A percentile compares a stretch with the other conserved stretches of the same genome.
These are phyloP conservation scores for Botrytis porri DNA, from an alignment of 2,329 filamentous ascomycete genomes.

Conservation along the genomic window DNA sequence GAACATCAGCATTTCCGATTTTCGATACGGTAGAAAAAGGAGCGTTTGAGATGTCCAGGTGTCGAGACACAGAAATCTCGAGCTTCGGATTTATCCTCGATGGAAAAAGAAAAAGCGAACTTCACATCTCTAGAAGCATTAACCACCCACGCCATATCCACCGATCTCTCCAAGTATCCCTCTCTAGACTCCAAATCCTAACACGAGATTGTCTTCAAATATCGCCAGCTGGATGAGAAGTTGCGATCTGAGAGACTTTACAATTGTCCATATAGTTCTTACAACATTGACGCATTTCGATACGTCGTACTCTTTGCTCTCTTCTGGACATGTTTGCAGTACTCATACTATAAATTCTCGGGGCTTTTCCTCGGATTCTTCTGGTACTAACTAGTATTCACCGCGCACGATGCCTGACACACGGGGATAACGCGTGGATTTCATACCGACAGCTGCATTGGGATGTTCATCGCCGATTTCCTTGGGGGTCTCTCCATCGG, in stretches of 20 bases:
- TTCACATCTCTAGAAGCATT: constrained; percentile 65
- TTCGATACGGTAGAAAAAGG: constrained; percentile 32
- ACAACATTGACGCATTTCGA: constrained; percentile 69
- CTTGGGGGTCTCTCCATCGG: constrained; percentile 84
- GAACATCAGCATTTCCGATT: constrained; percentile 35
- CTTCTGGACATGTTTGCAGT: constrained; percentile 58
- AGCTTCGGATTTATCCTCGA: constrained; percentile 58
- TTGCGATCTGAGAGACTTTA: constrained; percentile 75
- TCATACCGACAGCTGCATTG: constrained; percentile 76
- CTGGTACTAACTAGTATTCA: constrained; percentile 95
- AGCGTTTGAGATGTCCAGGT: constrained; percentile 25
- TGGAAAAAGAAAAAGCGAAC: constrained; percentile 52
- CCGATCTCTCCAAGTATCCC: constrained; percentile 79
- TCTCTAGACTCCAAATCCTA: constrained; percentile 71
- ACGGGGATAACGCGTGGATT: constrained; percentile 96
- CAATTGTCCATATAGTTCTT: constrained; percentile 77
- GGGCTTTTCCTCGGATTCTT: constrained; percentile 74
- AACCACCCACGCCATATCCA: constrained; percentile 69
- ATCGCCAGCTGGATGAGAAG: constrained; percentile 68
- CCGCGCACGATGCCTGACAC: constrained; percentile 91
- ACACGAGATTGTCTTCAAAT: constrained; percentile 71
- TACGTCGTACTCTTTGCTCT: constrained; percentile 66
- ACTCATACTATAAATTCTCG: constrained; percentile 65
- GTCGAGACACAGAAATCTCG: constrained; percentile 35
- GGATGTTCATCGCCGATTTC: constrained; percentile 86